Percentiles rank a stretch among this genome's conserved stretches.
These are phyloP conservation scores for Populus hybrid DNA, from an alignment of 441 rosid species.

Conservation along the genomic window DNA sequence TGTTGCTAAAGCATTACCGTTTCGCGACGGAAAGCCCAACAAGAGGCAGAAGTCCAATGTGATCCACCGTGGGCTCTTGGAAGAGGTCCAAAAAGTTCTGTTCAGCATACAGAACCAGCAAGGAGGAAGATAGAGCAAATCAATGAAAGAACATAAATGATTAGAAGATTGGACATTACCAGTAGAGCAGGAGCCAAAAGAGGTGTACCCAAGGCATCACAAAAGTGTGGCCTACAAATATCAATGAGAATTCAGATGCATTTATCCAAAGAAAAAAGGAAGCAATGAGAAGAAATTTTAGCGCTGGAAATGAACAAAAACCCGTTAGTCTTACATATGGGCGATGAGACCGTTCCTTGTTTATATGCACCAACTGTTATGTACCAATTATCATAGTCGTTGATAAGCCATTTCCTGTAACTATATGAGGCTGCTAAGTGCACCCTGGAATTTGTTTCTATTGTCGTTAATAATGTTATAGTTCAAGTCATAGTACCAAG, in stretches of 20 bases:
- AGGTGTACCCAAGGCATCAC: conserved; percentile 22
- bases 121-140: conserved; percentile 5
- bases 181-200: neutral
- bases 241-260: conserved; percentile 34
- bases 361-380: no score
- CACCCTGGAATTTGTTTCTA: neutral
- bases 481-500: neutral
- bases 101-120: neutral
- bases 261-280: conserved; percentile 31
- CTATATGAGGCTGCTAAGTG: neutral
- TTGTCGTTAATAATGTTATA: neutral
- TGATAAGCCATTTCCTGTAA: neutral
- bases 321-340: no score
- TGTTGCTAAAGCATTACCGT: no score
- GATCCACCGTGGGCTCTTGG: no score
- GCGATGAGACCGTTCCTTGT: neutral
- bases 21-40: neutral
- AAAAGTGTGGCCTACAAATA: conserved; percentile 27
- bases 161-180: neutral
- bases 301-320: no score
- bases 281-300: conserved; percentile 24
- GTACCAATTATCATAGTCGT: neutral
- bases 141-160: no score
- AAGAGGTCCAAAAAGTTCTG: conserved; percentile 8
- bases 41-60: neutral